phyloP scores from a whole-genome alignment of 495 filamentous ascomycete species.

The Hypoxylon fragiforme region DNA sequence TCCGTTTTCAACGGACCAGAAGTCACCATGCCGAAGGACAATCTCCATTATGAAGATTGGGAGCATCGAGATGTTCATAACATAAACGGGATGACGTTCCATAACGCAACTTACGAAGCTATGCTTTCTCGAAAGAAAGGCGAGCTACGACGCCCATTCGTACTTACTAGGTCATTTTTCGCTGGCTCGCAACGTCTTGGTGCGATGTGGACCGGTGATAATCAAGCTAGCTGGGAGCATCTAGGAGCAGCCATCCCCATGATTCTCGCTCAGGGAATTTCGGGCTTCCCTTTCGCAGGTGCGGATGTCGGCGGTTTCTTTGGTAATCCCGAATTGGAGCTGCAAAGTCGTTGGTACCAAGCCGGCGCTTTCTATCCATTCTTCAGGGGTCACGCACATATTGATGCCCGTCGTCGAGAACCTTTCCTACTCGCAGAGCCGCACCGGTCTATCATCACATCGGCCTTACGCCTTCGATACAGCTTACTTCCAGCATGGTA shows the following conservation, averaged over 20 bases:
- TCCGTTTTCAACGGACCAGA: slow-evolving; percentile 98
- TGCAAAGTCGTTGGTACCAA: slow-evolving; percentile 94
- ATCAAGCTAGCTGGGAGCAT: slow-evolving; percentile 91
- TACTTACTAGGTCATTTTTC: slow-evolving; percentile 90
- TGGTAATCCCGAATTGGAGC: slow-evolving; percentile 88
- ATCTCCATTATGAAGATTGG: slow-evolving; percentile 88
- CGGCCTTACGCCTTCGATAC: slow-evolving; percentile 87
- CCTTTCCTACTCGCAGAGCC: slow-evolving; percentile 87
- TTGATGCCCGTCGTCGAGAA: slow-evolving; percentile 90
- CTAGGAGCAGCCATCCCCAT: slow-evolving; percentile 84
- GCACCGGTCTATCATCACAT: slow-evolving; percentile 80
- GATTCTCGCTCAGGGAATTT: slow-evolving; percentile 87
- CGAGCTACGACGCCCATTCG: slow-evolving; percentile 77
- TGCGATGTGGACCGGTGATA: slow-evolving; percentile 99
- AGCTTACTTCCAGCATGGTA: slow-evolving; percentile 93
- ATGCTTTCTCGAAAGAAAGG: slow-evolving; percentile 78
- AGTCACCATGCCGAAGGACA: slow-evolving; percentile 97
- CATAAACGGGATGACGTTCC: slow-evolving; percentile 87
- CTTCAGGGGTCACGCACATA: slow-evolving; percentile 97
- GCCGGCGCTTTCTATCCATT: slow-evolving; percentile 97
- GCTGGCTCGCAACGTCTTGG: slow-evolving; percentile 84
- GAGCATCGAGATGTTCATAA: slow-evolving; percentile 98
- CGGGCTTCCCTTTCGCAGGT: slow-evolving; percentile 91
- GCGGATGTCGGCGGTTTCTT: slow-evolving; percentile 99
- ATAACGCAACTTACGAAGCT: slow-evolving; percentile 88